A percentile compares a stretch with the other conserved stretches of the same genome.
Evolutionary conservation across 371 early-diverging fungal genomes (phyloP).

Genomic region (Haplosporangium sp.): DNA sequence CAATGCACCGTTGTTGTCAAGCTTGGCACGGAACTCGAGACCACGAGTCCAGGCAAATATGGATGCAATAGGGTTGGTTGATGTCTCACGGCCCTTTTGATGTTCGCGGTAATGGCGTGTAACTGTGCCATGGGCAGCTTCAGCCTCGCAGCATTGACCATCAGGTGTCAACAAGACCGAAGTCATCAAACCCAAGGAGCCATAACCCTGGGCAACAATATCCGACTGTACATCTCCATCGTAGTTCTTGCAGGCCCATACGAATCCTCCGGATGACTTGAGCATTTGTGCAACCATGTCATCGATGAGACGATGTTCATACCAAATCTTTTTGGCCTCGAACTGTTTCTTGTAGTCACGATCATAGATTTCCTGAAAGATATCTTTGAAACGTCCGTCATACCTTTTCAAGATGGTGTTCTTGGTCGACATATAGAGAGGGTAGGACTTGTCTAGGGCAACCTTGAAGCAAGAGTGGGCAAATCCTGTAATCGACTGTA

Average conservation of each 20-base stretch:
- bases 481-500: constrained; percentile 85
- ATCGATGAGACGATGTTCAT: constrained; percentile 95
- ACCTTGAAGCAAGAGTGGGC: constrained; percentile 93
- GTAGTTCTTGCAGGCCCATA: constrained; percentile 96
- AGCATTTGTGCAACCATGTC: constrained; percentile 98
- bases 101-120: constrained; percentile 96
- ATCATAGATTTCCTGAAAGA: constrained; percentile 90
- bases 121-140: constrained; percentile 97
- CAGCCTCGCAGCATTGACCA: constrained; percentile 91
- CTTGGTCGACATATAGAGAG: constrained; percentile 95
- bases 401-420: constrained; percentile 95
- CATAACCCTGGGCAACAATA: constrained; percentile 92
- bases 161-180: constrained; percentile 93
- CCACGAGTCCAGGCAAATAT: constrained; percentile 98
- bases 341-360: constrained; percentile 73
- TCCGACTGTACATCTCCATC: constrained; percentile 95
- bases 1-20: constrained; percentile 83
- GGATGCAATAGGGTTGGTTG: constrained; percentile 95
- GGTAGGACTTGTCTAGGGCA: constrained; percentile 87
- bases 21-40: constrained; percentile 89
- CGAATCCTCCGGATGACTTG: constrained; percentile 92
- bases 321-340: constrained; percentile 84
- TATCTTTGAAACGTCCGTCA: constrained; percentile 96
- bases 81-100: constrained; percentile 87
- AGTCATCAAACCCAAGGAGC: constrained; percentile 92